These are phyloP conservation scores for Aschersonia sp. DNA, from an alignment of 2,329 filamentous ascomycete species.

Conservation along the genomic window DNA sequence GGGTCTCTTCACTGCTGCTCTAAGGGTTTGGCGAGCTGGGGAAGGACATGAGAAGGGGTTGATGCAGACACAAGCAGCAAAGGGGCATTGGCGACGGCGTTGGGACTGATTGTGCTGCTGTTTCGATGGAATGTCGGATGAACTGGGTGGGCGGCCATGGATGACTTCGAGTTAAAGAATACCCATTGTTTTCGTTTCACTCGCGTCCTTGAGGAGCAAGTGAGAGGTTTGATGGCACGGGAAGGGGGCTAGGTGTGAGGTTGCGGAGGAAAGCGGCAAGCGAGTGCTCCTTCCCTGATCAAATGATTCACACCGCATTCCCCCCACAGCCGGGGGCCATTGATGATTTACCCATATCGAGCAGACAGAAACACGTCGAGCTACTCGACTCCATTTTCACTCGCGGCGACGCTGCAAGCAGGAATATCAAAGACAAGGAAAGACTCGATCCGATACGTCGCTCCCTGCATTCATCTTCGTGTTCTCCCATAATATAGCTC, in stretches of 20 bases:
- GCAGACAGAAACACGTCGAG: too few species aligned
- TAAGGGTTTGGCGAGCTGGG: too few species aligned
- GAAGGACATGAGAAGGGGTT: neutral
- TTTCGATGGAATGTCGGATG: neutral
- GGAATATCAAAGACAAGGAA: neutral
- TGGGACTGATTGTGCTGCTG: neutral
- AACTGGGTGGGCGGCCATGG: neutral
- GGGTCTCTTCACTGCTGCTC: too few species aligned
- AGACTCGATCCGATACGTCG: too few species aligned
- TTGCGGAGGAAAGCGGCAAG: neutral
- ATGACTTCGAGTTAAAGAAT: too few species aligned
- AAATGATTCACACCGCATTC: neutral
- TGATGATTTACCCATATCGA: neutral
- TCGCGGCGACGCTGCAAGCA: neutral
- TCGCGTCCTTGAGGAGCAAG: too few species aligned
- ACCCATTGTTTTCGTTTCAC: too few species aligned
- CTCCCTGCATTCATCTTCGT: too few species aligned
- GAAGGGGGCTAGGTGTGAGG: too few species aligned
- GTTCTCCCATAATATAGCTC: too few species aligned
- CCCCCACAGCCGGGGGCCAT: neutral
- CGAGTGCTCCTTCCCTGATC: conserved; percentile 1
- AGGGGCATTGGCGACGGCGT: neutral
- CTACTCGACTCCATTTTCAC: too few species aligned
- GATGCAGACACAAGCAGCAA: neutral
- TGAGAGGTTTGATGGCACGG: too few species aligned